Conservation (phyloP, 441 rosid genomes). For the Croton laevigatus region DNA sequence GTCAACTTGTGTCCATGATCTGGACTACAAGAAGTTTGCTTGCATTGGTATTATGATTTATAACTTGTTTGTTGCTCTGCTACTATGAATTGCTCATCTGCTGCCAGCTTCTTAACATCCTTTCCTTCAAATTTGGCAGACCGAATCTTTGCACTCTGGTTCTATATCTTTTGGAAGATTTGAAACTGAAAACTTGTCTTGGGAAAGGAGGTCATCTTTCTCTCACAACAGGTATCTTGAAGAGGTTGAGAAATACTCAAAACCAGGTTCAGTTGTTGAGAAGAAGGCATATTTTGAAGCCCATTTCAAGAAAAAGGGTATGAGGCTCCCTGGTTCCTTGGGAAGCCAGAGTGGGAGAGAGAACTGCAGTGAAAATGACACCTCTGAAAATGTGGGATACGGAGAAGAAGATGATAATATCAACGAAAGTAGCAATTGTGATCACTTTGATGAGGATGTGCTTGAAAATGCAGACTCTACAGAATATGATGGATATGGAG, state of each 20-base stretch:
- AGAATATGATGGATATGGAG: slow-evolving; percentile 17
- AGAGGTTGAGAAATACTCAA: slow-evolving; percentile 85
- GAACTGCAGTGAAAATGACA: slow-evolving; percentile 27
- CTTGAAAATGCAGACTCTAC: slow-evolving; percentile 14
- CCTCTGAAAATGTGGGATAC: slow-evolving; percentile 22
- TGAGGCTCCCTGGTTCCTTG: slow-evolving; percentile 40
- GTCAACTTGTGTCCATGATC: not conserved
- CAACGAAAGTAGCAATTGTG: slow-evolving; percentile 25
- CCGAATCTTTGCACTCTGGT: slow-evolving; percentile 67
- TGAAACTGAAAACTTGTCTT: slow-evolving; percentile 61
- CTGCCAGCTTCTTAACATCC: slow-evolving; percentile 6
- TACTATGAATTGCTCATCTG: not conserved
- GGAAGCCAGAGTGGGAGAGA: slow-evolving; percentile 37
- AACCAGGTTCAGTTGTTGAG: slow-evolving; percentile 73
- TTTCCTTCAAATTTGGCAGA: slow-evolving; percentile 36
- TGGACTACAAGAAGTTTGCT: not conserved
- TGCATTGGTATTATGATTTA: not conserved
- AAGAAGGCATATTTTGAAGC: slow-evolving; percentile 81
- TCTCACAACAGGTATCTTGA: slow-evolving; percentile 81
- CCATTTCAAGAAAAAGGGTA: slow-evolving; percentile 74
- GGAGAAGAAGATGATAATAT: slow-evolving; percentile 29
- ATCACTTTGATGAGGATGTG: slow-evolving; percentile 30
- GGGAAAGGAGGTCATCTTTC: slow-evolving; percentile 87
- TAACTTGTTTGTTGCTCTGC: not conserved
- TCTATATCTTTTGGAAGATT: slow-evolving; percentile 90